Base-by-base conservation (phyloP, 495 filamentous ascomycete genomes). In the Podospora pseudoanserina region DNA sequence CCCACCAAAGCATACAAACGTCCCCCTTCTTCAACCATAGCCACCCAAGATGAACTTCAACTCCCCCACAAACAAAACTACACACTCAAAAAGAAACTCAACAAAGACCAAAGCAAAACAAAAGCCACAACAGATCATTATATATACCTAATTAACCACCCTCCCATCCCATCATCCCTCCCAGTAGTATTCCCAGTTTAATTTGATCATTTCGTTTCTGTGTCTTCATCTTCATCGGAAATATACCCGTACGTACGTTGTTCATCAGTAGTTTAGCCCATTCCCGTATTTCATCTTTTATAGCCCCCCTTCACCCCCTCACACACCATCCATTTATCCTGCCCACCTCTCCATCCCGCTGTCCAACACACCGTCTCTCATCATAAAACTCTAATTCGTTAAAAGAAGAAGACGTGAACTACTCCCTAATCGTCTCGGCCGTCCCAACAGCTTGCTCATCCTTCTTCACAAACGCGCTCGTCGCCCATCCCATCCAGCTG, bases 401-500 rank as follows among this genome's bases (percentile, higher is more conserved):
- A 13, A 49, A 16, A 39, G 11, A 39, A 11, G 5, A 49, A 32
- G 30, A 32, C 4, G 30, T 32, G 30, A 32, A 32, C 13, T 60
- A 76, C 68, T 76, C 74, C 71, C 34, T 70, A 18, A 78, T 76
- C 49, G 63, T 65, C 39, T 76, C 75, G 20, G 44, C 59, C 0
- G 9, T n/a, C 0, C 27, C 56, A 4, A n/a, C 15, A 0, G 39
- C 65, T n/a, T 70, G 70, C 49, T 81, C 78, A 54, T 82, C 80
- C 71, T 77, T 80, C 77, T 78, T 80, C 9, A 55, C 70, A 73
- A 79, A 83, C 19, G 77, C 79, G 15, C 73, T 74, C 55, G 73
- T 74, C 18, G 79, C 80, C 85, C 85, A 87, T 2, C 85, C 85
- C 53, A 87, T 83, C 86, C 86, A 88, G 72, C 85, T 86, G 27